These are phyloP conservation scores for Pseudozyma pruni DNA, from an alignment of 1,284 basidiomycete species.

Conservation along the genomic window DNA sequence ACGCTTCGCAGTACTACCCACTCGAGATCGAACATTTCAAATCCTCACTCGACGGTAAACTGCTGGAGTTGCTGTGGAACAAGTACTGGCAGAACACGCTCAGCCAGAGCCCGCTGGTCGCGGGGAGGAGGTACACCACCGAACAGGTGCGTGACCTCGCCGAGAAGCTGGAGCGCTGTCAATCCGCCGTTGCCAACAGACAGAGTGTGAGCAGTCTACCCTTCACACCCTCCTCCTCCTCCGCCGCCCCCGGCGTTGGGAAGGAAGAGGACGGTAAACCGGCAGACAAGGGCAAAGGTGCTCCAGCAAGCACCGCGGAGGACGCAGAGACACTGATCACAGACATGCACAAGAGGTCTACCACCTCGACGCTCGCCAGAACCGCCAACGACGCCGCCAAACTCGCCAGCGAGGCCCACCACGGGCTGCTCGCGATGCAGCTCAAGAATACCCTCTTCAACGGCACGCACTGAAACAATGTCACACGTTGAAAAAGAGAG, in stretches of 20 bases:
- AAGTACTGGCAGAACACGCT: slow-evolving; percentile 99
- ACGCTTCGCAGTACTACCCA: slow-evolving; percentile 95
- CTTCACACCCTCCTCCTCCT: background rate
- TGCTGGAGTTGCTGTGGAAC: slow-evolving; percentile 93
- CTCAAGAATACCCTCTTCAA: slow-evolving; percentile 76
- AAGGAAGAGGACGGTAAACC: background rate
- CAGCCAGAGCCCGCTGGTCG: slow-evolving; percentile 87
- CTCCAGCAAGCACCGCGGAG: background rate
- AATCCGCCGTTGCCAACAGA: slow-evolving; percentile 1
- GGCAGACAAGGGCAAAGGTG: background rate
- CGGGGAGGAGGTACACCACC: slow-evolving; percentile 89
- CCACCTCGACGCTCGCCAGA: slow-evolving; percentile 8
- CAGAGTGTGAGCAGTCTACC: background rate
- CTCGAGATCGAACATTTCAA: slow-evolving; percentile 96
- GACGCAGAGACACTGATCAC: slow-evolving; percentile 1
- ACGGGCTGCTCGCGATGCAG: slow-evolving; percentile 87
- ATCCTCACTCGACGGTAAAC: slow-evolving; percentile 82
- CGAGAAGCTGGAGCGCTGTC: slow-evolving; percentile 75
- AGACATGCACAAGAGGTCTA: background rate
- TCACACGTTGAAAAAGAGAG: too few species aligned
- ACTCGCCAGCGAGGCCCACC: slow-evolving; percentile 86
- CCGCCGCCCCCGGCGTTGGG: background rate
- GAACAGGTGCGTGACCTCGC: slow-evolving; percentile 88
- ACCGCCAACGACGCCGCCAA: slow-evolving; percentile 74
- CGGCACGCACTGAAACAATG: background rate